Conservation (phyloP, 164 flowering plant species). For the Nelumbo lutea region DNA sequence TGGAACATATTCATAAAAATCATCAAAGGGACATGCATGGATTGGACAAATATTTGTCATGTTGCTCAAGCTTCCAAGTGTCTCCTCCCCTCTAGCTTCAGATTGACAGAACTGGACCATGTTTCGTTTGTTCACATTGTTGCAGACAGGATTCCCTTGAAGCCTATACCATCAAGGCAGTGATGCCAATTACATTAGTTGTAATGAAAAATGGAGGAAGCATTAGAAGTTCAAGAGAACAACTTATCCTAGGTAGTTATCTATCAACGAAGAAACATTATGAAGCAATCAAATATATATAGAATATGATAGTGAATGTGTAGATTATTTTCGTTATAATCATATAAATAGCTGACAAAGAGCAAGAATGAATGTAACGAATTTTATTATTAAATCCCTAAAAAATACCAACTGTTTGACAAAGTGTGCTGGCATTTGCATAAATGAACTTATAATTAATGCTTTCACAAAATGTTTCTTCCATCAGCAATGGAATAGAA, state of each 20-base stretch:
- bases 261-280: background rate
- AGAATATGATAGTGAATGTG: too few species aligned
- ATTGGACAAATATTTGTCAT: conserved; percentile 26
- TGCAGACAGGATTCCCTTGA: conserved; percentile 67
- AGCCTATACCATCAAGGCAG: conserved; percentile 37
- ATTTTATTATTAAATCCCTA: too few species aligned
- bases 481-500: too few species aligned
- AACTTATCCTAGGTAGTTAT: background rate
- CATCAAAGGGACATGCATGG: conserved; percentile 45
- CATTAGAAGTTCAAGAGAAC: background rate
- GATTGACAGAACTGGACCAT: conserved; percentile 40
- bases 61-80: conserved; percentile 14
- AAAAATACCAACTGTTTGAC: too few species aligned
- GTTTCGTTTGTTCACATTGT: conserved; percentile 30
- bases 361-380: too few species aligned
- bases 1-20: conserved; percentile 46
- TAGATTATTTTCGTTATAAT: too few species aligned
- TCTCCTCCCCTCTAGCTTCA: conserved; percentile 16
- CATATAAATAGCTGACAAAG: too few species aligned
- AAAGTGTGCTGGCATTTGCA: too few species aligned
- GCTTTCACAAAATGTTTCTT: too few species aligned
- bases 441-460: too few species aligned
- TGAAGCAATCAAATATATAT: too few species aligned
- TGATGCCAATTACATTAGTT: background rate
- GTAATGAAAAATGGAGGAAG: background rate